Evolutionary conservation across 108 stramenopile genomes (phyloP).

Genomic region (Nitzschia sp.): DNA sequence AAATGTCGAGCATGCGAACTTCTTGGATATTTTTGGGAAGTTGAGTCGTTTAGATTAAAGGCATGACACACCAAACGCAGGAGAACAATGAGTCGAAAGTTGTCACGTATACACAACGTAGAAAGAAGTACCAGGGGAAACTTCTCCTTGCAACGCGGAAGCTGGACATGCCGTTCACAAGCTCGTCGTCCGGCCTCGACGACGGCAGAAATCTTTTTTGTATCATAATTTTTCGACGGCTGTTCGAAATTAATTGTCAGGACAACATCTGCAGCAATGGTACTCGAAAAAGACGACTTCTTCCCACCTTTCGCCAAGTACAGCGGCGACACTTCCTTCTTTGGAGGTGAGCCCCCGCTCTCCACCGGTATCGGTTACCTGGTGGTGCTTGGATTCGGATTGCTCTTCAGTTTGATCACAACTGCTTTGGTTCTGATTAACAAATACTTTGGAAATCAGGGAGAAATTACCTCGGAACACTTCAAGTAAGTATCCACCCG

Average conservation of each 20-base stretch:
- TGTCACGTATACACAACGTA: too few species aligned
- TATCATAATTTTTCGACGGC: not conserved
- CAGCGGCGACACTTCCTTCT: conserved; percentile 63
- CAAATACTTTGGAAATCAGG: conserved; percentile 59
- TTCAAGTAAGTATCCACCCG: conserved; percentile 87
- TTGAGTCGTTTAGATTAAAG: too few species aligned
- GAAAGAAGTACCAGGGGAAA: too few species aligned
- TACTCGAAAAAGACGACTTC: not conserved
- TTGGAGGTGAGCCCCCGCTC: conserved; percentile 74
- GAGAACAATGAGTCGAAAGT: too few species aligned
- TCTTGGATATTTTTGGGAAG: too few species aligned
- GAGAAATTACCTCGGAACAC: conserved; percentile 75
- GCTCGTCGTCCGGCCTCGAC: not conserved
- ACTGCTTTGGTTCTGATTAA: conserved; percentile 78
- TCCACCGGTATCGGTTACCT: conserved; percentile 56
- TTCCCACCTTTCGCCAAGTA: conserved; percentile 50
- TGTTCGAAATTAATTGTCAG: not conserved
- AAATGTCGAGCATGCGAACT: too few species aligned
- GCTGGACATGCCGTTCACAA: too few species aligned
- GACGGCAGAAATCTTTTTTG: not conserved
- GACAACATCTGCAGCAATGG: not conserved
- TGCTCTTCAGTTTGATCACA: conserved; percentile 82
- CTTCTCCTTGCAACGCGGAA: too few species aligned
- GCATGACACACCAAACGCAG: too few species aligned
- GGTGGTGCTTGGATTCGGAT: conserved; percentile 86